A percentile compares a stretch with the other conserved stretches of the same genome.
These are phyloP conservation scores for Colletotrichum noveboracense DNA, from an alignment of 2,329 filamentous ascomycete genomes.

Conservation along the genomic window DNA sequence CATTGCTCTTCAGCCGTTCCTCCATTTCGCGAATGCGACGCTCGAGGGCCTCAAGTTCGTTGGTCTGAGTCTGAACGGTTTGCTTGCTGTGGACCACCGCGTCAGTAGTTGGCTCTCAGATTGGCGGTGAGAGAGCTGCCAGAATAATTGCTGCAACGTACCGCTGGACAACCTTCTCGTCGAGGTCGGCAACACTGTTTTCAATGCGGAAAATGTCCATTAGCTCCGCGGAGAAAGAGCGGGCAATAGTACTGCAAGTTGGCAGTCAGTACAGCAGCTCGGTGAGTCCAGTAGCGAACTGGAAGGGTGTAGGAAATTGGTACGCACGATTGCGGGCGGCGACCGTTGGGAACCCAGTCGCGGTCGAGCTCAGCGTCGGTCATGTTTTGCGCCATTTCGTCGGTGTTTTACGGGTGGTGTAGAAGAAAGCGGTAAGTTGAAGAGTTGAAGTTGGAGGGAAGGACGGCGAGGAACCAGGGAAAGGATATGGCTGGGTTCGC, in stretches of 20 bases:
- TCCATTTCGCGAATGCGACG: conserved; percentile 85
- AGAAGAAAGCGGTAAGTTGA: background rate
- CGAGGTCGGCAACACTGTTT: conserved; percentile 74
- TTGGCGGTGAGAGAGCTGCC: background rate
- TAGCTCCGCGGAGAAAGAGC: conserved; percentile 84
- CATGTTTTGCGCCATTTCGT: conserved; percentile 31
- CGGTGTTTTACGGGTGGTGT: background rate
- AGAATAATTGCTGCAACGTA: conserved; percentile 49
- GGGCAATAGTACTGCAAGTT: conserved; percentile 76
- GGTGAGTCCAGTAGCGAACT: conserved; percentile 39
- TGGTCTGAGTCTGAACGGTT: conserved; percentile 73
- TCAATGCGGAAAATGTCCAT: conserved; percentile 91
- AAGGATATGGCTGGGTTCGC: background rate
- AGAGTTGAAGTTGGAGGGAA: background rate
- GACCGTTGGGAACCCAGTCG: conserved; percentile 80
- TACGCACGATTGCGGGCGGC: conserved; percentile 84
- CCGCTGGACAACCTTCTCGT: conserved; percentile 82
- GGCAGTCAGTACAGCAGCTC: background rate
- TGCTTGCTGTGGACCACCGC: conserved; percentile 69
- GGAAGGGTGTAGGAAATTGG: conserved; percentile 61
- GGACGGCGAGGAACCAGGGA: background rate
- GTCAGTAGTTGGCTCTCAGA: background rate
- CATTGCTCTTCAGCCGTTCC: conserved; percentile 64
- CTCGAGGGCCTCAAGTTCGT: conserved; percentile 87
- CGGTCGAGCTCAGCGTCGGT: conserved; percentile 75